Conservation (phyloP, 1,284 basidiomycete genomes). For the Boletellus sp. region DNA sequence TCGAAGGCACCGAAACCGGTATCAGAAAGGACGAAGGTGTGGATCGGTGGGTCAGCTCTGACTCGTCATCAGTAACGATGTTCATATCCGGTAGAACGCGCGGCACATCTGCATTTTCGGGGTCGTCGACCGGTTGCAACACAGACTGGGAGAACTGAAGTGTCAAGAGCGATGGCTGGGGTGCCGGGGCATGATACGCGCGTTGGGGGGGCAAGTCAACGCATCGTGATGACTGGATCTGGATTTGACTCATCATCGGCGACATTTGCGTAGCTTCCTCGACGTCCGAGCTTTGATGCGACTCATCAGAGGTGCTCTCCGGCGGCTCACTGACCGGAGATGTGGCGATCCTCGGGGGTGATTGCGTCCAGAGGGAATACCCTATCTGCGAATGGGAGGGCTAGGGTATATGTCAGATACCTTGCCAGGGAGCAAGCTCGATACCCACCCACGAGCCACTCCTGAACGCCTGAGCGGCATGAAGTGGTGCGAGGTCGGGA, state of each 20-base stretch:
- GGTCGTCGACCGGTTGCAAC: conserved; percentile 28
- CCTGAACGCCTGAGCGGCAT: conserved; percentile 17
- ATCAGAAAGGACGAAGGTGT: conserved; percentile 4
- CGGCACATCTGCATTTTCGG: conserved; percentile 25
- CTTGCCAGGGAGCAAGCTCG: neutral
- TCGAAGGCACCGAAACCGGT: conserved; percentile 4
- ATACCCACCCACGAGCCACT: conserved; percentile 27
- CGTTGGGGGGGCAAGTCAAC: conserved; percentile 7
- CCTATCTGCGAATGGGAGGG: conserved; percentile 19
- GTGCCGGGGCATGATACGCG: conserved; percentile 12
- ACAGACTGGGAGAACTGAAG: conserved; percentile 29
- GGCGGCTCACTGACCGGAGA: conserved; percentile 34
- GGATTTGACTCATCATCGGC: conserved; percentile 34
- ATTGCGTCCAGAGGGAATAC: conserved; percentile 16
- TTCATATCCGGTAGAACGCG: conserved; percentile 16
- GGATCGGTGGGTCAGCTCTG: conserved; percentile 10
- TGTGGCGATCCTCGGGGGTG: conserved; percentile 9
- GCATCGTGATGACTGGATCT: conserved; percentile 21
- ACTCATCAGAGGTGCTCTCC: conserved; percentile 34
- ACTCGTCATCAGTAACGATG: conserved; percentile 13
- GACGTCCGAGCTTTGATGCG: conserved; percentile 30
- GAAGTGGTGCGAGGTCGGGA: conserved; percentile 12
- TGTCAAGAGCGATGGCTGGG: conserved; percentile 30
- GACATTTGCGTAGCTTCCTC: conserved; percentile 31
- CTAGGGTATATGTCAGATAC: conserved; percentile 21